These are phyloP conservation scores for Colletotrichum zoysiae DNA, from an alignment of 2,329 filamentous ascomycete species.

Conservation along the genomic window DNA sequence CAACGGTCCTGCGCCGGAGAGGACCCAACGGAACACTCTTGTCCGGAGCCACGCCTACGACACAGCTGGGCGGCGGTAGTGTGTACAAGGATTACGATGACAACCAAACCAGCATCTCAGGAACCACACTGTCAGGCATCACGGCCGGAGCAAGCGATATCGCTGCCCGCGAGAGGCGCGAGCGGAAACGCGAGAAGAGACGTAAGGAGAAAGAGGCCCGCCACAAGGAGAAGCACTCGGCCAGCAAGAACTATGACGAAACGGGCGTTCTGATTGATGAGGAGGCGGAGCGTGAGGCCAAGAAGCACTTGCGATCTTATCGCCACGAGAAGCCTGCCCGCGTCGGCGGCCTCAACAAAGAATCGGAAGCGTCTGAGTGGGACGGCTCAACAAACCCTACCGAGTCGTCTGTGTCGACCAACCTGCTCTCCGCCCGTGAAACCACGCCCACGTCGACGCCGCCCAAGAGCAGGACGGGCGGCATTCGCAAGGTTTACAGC, in stretches of 20 bases:
- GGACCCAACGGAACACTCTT: slow-evolving; percentile 91
- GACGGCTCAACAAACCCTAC: slow-evolving; percentile 79
- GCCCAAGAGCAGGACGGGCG: slow-evolving; percentile 56
- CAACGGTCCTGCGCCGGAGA: slow-evolving; percentile 88
- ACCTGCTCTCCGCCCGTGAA: slow-evolving; percentile 71
- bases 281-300: slow-evolving; percentile 71
- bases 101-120: slow-evolving; percentile 60
- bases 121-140: slow-evolving; percentile 65
- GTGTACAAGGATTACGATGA: slow-evolving; percentile 80
- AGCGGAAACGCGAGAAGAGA: slow-evolving; percentile 65
- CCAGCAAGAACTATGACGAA: slow-evolving; percentile 55
- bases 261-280: slow-evolving; percentile 70
- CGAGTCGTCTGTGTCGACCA: slow-evolving; percentile 72
- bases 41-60: slow-evolving; percentile 84
- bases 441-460: slow-evolving; percentile 68
- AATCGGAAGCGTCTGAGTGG: slow-evolving; percentile 82
- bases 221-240: slow-evolving; percentile 48
- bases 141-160: slow-evolving; percentile 70
- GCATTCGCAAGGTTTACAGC: slow-evolving; percentile 74
- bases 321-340: slow-evolving; percentile 87
- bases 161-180: slow-evolving; percentile 66
- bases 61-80: slow-evolving; percentile 88
- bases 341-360: slow-evolving; percentile 89
- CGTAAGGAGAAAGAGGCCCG: slow-evolving; percentile 53
- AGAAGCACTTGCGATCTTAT: slow-evolving; percentile 82